Conservation (phyloP, 345 rosid species). For the Eucalyptus virginea region DNA sequence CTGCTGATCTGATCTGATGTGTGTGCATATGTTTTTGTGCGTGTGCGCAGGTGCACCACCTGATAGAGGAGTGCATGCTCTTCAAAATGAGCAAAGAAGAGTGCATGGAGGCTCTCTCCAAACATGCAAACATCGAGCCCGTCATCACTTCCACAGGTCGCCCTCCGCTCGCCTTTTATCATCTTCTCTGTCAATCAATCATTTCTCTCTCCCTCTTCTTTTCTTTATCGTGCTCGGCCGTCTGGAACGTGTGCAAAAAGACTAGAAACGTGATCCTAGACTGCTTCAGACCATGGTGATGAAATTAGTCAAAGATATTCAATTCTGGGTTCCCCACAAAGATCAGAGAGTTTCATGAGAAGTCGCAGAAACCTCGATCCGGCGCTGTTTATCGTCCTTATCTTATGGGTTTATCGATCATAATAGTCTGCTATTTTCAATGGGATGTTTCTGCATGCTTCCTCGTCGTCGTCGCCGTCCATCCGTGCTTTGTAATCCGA, state of each 20-base stretch:
- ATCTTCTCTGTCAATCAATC: neutral
- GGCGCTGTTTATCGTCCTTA: neutral
- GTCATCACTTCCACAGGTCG: constrained; percentile 66
- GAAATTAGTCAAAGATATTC: neutral
- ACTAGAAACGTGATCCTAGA: neutral
- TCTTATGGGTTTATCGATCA: neutral
- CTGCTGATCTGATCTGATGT: neutral
- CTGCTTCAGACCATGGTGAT: neutral
- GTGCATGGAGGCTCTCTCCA: constrained; percentile 86
- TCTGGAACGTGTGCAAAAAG: neutral
- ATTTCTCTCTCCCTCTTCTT: neutral
- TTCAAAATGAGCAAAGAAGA: constrained; percentile 88
- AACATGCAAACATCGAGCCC: constrained; percentile 81
- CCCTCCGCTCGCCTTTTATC: neutral
- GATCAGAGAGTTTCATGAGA: neutral
- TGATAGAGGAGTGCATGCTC: constrained; percentile 82
- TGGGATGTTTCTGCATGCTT: neutral
- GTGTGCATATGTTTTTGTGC: neutral
- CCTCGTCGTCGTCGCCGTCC: neutral
- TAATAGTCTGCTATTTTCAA: neutral
- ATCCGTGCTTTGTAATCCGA: neutral
- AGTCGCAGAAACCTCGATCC: neutral
- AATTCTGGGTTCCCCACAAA: neutral
- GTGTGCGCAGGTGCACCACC: constrained; percentile 65
- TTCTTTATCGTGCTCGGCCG: neutral